Base-by-base conservation (phyloP, 1,284 basidiomycete genomes). In the Coniferiporia weirii region DNA sequence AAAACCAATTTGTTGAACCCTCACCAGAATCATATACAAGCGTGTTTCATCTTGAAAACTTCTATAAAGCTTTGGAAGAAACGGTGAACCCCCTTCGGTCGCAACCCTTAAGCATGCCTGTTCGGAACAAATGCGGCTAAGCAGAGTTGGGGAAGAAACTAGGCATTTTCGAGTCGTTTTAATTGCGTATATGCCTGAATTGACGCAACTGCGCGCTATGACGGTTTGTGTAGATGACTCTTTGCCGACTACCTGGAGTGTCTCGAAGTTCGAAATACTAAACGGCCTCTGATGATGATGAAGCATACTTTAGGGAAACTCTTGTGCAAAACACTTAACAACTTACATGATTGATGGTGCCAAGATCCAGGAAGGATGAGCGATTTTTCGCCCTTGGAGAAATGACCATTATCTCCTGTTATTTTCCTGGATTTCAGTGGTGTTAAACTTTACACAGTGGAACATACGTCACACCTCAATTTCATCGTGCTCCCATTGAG, bases 31-130 rank as follows among this genome's bases (percentile, higher is more conserved):
- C 13, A 84, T 69, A 64, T 83, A 86, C 40, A 87, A 76, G 61
- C 82, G 79, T 63, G 83, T 78, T 61, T 77, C 76, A 64, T 86
- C 84, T 54, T 84, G 81, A 66, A 90, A 89, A 36, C 79, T 79
- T 76, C 84, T 85, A 65, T 79, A 77, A 6, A 91, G 73, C 59
- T 75, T 76, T 4, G 82, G 76, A 53, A 88, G 73, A 70, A 89
- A 91, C 0, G 82, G 79, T 57, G 80, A 79, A n/a, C 69, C 69
- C 44, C 75, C 66, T 54, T 78, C 76, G 12, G 71, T 72, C 47
- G 82, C 69, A 68, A 82, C 79, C 63, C 80, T 82, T 51, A 91
- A 68, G n/a, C 89, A 81, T 43, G 73, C 71, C 66, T 85, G 80
- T 68, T 88, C 84, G 1, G 79, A 79, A 36, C 79, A 70, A 27